Evolutionary conservation across 306 rosid species (phyloP).

Genomic region (Trichosanthes truncata): DNA sequence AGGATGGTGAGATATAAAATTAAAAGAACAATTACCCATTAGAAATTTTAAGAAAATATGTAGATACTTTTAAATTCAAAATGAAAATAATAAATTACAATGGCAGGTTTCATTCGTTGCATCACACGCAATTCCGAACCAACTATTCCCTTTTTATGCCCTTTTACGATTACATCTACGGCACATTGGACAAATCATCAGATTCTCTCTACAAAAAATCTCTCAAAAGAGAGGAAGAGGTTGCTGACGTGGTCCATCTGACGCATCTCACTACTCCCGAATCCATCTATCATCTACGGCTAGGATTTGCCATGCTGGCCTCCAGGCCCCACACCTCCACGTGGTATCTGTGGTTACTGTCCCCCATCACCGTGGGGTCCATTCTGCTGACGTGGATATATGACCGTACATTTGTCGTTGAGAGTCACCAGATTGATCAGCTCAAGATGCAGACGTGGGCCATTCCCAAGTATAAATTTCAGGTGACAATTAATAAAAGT

Average conservation of each 20-base stretch:
- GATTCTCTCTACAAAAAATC: conserved; percentile 14
- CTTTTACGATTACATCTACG: conserved; percentile 23
- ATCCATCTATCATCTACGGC: conserved; percentile 25
- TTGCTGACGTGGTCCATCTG: conserved; percentile 25
- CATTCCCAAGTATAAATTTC: conserved; percentile 21
- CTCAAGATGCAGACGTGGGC: conserved; percentile 29
- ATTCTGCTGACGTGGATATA: conserved; percentile 13
- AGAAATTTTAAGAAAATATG: no score
- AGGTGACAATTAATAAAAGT: not conserved
- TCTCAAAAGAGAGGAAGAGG: conserved; percentile 8
- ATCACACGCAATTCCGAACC: conserved; percentile 35
- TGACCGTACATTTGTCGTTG: conserved; percentile 18
- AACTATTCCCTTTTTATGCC: conserved; percentile 33
- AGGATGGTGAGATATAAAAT: no score
- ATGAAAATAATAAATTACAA: no score
- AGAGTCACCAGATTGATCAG: not conserved
- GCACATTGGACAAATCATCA: conserved; percentile 13
- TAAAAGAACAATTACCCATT: no score
- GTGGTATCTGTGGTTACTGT: conserved; percentile 27
- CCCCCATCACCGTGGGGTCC: conserved; percentile 24
- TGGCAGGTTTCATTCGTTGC: conserved; percentile 23
- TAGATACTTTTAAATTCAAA: no score
- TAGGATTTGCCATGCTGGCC: conserved; percentile 25
- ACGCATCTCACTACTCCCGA: conserved; percentile 24
- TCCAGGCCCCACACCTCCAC: conserved; percentile 16